Conservation (phyloP, 75 land plant genomes). For the Gnetum montanum region DNA sequence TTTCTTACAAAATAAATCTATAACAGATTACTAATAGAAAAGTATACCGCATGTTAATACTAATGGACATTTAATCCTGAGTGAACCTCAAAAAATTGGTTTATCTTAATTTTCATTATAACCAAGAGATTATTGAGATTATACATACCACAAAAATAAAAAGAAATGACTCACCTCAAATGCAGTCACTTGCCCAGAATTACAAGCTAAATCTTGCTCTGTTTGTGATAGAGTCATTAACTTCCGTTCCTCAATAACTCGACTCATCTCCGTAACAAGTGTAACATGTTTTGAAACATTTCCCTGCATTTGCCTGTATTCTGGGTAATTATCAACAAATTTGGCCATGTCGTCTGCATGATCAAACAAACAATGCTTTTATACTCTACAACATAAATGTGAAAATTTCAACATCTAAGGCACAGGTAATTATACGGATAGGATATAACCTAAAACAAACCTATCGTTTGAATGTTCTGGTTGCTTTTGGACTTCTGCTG, state of each 20-base stretch:
- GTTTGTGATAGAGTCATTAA: slow-evolving; percentile 92
- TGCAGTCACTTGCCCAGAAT: slow-evolving; percentile 74
- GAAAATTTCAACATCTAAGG: background rate
- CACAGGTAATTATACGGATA: background rate
- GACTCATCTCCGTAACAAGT: slow-evolving; percentile 95
- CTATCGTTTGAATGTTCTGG: slow-evolving; percentile 96
- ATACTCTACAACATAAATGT: too few species aligned
- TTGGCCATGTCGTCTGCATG: slow-evolving; percentile 95
- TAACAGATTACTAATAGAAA: too few species aligned
- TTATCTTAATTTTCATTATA: too few species aligned
- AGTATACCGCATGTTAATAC: too few species aligned
- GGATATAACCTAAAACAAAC: slow-evolving; percentile 36
- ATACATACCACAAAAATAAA: too few species aligned
- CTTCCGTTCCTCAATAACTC: slow-evolving; percentile 83
- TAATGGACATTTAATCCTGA: too few species aligned
- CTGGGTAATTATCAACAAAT: slow-evolving; percentile 98
- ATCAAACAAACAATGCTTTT: background rate
- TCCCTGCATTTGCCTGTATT: slow-evolving; percentile 91
- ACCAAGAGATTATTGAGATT: too few species aligned
- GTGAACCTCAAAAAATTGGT: too few species aligned
- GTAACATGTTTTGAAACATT: slow-evolving; percentile 99
- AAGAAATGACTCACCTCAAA: slow-evolving; percentile 97
- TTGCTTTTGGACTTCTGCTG: slow-evolving; percentile 88
- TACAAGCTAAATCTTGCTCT: slow-evolving; percentile 97
- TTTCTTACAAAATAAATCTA: too few species aligned